A percentile compares a stretch with the other conserved stretches of the same genome.
phyloP scores from a whole-genome alignment of 352 stramenopile genomes.

The Phytophthora podocarpi region DNA sequence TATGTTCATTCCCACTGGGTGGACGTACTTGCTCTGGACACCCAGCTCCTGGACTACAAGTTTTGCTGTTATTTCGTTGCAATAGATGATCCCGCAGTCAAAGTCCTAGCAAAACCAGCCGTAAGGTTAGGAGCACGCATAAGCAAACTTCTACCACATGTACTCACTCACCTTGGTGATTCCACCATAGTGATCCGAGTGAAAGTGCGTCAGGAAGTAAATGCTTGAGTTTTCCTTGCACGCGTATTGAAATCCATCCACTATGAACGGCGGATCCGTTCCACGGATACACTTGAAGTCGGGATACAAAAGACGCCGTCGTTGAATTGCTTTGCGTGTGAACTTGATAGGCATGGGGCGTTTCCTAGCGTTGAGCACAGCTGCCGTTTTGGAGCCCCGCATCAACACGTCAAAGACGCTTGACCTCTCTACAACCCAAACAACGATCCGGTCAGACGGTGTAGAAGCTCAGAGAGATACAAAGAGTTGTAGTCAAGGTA shows the following conservation, averaged over 20 bases:
- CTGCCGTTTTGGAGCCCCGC: conserved; percentile 71
- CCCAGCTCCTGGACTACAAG: conserved; percentile 93
- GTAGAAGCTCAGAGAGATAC: background rate
- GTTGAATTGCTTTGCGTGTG: conserved; percentile 24
- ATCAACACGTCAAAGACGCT: conserved; percentile 88
- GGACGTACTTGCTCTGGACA: conserved; percentile 91
- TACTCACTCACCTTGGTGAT: conserved; percentile 67
- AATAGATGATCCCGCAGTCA: conserved; percentile 95
- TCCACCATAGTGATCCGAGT: conserved; percentile 96
- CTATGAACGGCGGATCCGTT: conserved; percentile 82
- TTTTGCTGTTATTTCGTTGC: conserved; percentile 91
- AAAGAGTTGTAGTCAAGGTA: too few species aligned
- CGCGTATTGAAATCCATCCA: conserved; percentile 89
- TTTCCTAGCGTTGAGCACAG: conserved; percentile 43
- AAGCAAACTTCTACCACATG: background rate
- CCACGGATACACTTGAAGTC: conserved; percentile 84
- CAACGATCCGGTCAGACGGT: background rate
- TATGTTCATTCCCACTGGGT: conserved; percentile 91
- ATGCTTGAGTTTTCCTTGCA: conserved; percentile 73
- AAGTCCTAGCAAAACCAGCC: conserved; percentile 56
- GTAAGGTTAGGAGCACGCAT: background rate
- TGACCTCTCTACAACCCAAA: conserved; percentile 29
- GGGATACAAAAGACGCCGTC: conserved; percentile 46
- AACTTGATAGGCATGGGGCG: conserved; percentile 42
- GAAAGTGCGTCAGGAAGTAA: conserved; percentile 98